phyloP scores from a whole-genome alignment of 208 protist species.

The Tetramitus jugosus region DNA sequence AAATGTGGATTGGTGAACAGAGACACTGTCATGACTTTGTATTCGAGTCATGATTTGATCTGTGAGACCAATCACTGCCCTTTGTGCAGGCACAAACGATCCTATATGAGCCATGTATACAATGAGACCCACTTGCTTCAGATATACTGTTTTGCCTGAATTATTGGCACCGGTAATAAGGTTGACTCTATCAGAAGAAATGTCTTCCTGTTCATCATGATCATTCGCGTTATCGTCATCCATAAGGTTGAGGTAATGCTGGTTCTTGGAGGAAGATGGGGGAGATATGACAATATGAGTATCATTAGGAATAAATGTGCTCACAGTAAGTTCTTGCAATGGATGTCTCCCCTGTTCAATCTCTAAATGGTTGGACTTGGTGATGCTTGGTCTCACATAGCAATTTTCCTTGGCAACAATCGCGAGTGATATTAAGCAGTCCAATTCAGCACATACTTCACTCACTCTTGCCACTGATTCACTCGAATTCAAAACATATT shows the following conservation, averaged over 20 bases:
- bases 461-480: neutral
- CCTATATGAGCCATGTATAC: conserved; percentile 81
- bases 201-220: too few species aligned
- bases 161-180: conserved; percentile 52
- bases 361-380: neutral
- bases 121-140: conserved; percentile 77
- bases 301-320: conserved; percentile 36
- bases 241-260: too few species aligned
- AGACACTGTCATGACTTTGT: conserved; percentile 22
- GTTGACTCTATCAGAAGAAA: neutral
- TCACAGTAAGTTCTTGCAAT: conserved; percentile 28
- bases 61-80: conserved; percentile 39
- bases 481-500: neutral
- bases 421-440: conserved; percentile 15
- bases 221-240: too few species aligned
- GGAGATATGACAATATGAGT: neutral
- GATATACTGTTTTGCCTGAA: conserved; percentile 78
- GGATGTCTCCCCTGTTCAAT: conserved; percentile 35
- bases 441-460: neutral
- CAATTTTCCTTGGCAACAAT: conserved; percentile 19
- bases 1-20: conserved; percentile 12
- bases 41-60: conserved; percentile 50
- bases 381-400: conserved; percentile 25
- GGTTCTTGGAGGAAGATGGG: neutral
- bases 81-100: conserved; percentile 72